These are phyloP conservation scores for Nannizzia gypsea DNA, from an alignment of 2,329 filamentous ascomycete species.

Conservation along the genomic window DNA sequence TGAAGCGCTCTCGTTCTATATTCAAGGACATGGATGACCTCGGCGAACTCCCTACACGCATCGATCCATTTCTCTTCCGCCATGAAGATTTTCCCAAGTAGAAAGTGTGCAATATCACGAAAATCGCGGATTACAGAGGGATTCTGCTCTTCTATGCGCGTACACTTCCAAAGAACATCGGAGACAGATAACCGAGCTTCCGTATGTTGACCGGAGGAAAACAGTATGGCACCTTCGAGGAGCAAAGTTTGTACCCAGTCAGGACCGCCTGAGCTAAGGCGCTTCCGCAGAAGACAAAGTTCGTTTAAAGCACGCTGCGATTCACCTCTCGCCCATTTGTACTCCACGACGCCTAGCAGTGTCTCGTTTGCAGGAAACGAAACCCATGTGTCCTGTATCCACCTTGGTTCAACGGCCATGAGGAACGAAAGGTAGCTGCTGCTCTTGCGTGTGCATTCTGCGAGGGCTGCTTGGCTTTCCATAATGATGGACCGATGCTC, in stretches of 20 bases:
- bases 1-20: conserved; percentile 15
- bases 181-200: background rate
- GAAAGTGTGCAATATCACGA: conserved; percentile 15
- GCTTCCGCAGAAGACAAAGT: background rate
- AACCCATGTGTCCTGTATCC: background rate
- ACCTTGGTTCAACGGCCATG: background rate
- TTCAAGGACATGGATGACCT: conserved; percentile 12
- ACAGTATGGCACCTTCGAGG: conserved; percentile 1
- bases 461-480: conserved; percentile 8
- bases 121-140: conserved; percentile 6
- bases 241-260: conserved; percentile 8
- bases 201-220: background rate
- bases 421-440: background rate
- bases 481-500: conserved; percentile 14
- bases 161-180: background rate
- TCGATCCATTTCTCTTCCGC: conserved; percentile 10
- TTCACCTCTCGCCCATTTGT: conserved; percentile 1
- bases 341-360: background rate
- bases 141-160: background rate
- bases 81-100: conserved; percentile 16
- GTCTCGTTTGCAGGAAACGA: background rate
- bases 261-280: background rate
- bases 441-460: background rate
- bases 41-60: conserved; percentile 15
- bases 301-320: background rate